Percentiles rank a stretch among this genome's conserved stretches.
Conservation (phyloP, 2,329 filamentous ascomycete genomes). For the Pseudomassariella vexata region DNA sequence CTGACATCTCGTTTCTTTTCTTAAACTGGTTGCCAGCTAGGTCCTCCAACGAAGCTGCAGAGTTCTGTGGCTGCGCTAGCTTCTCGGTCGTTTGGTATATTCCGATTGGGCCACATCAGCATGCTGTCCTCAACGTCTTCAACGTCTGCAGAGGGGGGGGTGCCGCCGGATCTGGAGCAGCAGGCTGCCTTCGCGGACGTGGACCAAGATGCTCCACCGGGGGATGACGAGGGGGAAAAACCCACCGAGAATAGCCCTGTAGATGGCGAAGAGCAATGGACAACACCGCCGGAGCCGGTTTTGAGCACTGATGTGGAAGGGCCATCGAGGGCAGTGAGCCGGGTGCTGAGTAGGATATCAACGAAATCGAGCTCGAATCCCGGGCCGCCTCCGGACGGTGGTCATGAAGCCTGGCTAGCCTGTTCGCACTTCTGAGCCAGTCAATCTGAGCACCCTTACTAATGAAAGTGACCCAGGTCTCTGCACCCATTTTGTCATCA, state of each 20-base stretch:
- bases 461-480: constrained; percentile 23
- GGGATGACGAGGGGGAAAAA: constrained; percentile 1
- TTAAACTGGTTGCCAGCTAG: too few species aligned
- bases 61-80: too few species aligned
- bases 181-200: constrained; percentile 5
- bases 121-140: constrained; percentile 14
- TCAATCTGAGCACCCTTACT: neutral
- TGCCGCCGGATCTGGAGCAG: constrained; percentile 20
- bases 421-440: constrained; percentile 29
- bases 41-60: too few species aligned
- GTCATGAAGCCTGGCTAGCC: constrained; percentile 38
- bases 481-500: constrained; percentile 38
- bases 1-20: too few species aligned
- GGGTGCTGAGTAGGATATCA: constrained; percentile 34
- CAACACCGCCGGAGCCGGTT: constrained; percentile 16
- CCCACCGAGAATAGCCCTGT: constrained; percentile 1
- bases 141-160: constrained; percentile 15
- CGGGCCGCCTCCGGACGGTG: constrained; percentile 46
- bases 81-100: too few species aligned
- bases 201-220: constrained; percentile 1
- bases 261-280: constrained; percentile 10
- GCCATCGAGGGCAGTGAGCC: constrained; percentile 23
- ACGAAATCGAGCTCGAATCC: constrained; percentile 34
- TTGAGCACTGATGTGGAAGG: constrained; percentile 17
- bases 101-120: neutral